These are phyloP conservation scores for Collybia sordida DNA, from an alignment of 768 basidiomycete species.

Conservation along the genomic window DNA sequence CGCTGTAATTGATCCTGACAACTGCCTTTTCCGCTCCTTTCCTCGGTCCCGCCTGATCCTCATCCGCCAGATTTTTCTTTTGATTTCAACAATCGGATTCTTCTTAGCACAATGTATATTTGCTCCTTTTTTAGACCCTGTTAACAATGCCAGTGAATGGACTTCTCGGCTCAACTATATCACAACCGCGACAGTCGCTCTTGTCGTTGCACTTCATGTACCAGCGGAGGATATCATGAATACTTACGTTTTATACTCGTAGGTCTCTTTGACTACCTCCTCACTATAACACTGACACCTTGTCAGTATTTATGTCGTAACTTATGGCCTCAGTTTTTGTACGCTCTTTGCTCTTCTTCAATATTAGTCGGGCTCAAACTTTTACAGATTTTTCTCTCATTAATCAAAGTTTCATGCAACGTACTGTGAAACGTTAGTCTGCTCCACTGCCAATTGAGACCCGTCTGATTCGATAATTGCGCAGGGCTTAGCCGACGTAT, in stretches of 20 bases:
- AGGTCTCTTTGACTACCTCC: conserved; percentile 22
- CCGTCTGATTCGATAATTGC: not conserved
- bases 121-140: conserved; percentile 66
- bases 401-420: conserved; percentile 48
- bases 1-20: conserved; percentile 66
- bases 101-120: conserved; percentile 61
- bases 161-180: conserved; percentile 71
- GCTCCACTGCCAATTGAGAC: not conserved
- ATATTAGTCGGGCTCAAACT: conserved; percentile 7
- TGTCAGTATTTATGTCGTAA: conserved; percentile 46
- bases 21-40: conserved; percentile 66
- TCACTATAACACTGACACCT: conserved; percentile 2
- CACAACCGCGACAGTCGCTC: conserved; percentile 58
- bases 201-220: conserved; percentile 59
- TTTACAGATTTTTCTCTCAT: conserved; percentile 63
- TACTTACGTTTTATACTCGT: conserved; percentile 68
- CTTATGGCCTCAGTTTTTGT: conserved; percentile 72
- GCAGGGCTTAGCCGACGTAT: conserved; percentile 60
- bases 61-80: conserved; percentile 60
- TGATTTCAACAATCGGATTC: conserved; percentile 56
- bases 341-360: conserved; percentile 15
- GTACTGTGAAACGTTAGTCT: conserved; percentile 59
- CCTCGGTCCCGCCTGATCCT: conserved; percentile 51
- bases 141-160: conserved; percentile 77
- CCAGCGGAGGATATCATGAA: conserved; percentile 54